Evolutionary conservation across 2,329 filamentous ascomycete genomes (phyloP).

Genomic region (Tothia fuscella): DNA sequence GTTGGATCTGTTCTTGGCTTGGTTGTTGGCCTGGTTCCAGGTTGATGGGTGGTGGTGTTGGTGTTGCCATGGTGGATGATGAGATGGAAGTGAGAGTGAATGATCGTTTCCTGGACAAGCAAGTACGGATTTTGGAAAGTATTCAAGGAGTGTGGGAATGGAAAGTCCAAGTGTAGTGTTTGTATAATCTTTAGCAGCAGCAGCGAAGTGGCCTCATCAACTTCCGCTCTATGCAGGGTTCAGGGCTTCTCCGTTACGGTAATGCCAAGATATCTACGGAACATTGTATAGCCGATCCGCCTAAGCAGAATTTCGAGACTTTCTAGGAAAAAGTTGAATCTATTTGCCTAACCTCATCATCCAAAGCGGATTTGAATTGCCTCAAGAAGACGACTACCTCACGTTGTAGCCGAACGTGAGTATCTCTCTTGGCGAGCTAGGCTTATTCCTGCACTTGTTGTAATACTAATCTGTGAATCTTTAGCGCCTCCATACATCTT

Average conservation of each 20-base stretch:
- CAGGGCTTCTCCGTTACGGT: too few relatives aligned
- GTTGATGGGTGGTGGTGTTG: constrained; percentile 14
- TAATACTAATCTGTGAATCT: constrained; percentile 31
- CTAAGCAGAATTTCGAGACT: too few relatives aligned
- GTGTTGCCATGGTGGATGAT: constrained; percentile 13
- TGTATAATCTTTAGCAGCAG: too few relatives aligned
- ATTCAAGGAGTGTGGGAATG: too few relatives aligned
- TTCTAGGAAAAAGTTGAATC: too few relatives aligned
- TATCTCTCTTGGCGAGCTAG: constrained; percentile 50
- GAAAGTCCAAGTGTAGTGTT: too few relatives aligned
- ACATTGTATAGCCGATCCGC: too few relatives aligned
- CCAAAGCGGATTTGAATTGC: background rate
- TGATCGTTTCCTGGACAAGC: background rate
- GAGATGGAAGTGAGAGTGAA: background rate
- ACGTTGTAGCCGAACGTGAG: constrained; percentile 60
- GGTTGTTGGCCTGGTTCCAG: constrained; percentile 40
- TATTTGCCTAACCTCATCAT: background rate
- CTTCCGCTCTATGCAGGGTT: too few relatives aligned
- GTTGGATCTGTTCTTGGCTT: constrained; percentile 71
- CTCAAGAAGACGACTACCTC: constrained; percentile 52
- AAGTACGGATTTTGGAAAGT: too few relatives aligned
- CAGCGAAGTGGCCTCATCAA: too few relatives aligned
- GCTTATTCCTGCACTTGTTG: constrained; percentile 7
- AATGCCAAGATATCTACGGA: too few relatives aligned
- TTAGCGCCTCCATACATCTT: constrained; percentile 9